phyloP scores from a whole-genome alignment of 2,329 filamentous ascomycete genomes.

The Sporothrix dimorphospora region DNA sequence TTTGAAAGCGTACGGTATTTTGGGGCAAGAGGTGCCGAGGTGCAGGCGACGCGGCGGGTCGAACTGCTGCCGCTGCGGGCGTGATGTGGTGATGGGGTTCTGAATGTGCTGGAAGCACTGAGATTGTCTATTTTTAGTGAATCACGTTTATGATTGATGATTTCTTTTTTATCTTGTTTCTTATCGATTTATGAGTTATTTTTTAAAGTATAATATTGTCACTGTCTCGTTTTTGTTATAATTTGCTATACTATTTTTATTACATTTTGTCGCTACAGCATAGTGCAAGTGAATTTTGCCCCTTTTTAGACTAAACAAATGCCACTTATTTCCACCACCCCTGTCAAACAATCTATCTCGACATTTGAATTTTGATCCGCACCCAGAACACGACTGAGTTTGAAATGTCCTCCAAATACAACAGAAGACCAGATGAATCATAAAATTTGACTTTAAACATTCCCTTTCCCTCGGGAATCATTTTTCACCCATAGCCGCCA shows the following conservation, averaged over 20 bases:
- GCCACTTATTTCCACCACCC: neutral
- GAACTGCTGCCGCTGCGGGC: neutral
- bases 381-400: no score
- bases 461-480: no score
- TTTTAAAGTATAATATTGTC: no score
- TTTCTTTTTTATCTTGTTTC: neutral
- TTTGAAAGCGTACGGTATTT: slow-evolving; percentile 37
- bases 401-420: no score
- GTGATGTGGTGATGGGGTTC: neutral
- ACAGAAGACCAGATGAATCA: no score
- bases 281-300: no score
- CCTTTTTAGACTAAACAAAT: neutral
- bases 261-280: neutral
- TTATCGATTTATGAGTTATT: neutral
- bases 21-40: slow-evolving; percentile 22
- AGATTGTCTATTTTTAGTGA: neutral
- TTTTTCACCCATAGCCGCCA: neutral
- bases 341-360: no score
- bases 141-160: no score
- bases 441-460: no score
- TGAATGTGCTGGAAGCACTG: no score
- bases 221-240: neutral
- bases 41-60: slow-evolving; percentile 14
- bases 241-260: neutral
- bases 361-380: neutral